Conservation (phyloP, 1,139 yeast species). For the Wickerhamomyces sp. region DNA sequence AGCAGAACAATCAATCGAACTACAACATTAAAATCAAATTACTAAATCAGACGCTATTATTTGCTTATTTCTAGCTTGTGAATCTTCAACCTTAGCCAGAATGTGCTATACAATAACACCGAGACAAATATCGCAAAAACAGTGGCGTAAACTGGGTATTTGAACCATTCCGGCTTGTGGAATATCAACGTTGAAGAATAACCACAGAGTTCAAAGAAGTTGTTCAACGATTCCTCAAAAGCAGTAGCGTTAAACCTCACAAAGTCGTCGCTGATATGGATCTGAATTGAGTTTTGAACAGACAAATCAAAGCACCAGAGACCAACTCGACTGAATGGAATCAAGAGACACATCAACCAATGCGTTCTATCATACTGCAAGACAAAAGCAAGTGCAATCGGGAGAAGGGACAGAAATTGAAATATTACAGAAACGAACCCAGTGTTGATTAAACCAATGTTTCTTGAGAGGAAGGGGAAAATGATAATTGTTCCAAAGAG, state of each 20-base stretch:
- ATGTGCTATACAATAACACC: slow-evolving; percentile 17
- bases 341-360: slow-evolving; percentile 23
- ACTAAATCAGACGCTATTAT: background rate
- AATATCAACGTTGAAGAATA: slow-evolving; percentile 29
- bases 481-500: slow-evolving; percentile 25
- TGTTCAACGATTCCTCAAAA: slow-evolving; percentile 31
- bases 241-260: slow-evolving; percentile 30
- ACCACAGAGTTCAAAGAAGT: slow-evolving; percentile 27
- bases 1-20: background rate
- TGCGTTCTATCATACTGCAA: slow-evolving; percentile 9
- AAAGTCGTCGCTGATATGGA: slow-evolving; percentile 24
- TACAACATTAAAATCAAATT: background rate
- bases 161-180: slow-evolving; percentile 26
- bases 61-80: background rate
- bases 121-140: slow-evolving; percentile 21
- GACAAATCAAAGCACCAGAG: slow-evolving; percentile 36
- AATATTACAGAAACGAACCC: slow-evolving; percentile 27
- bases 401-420: slow-evolving; percentile 17
- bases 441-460: slow-evolving; percentile 26
- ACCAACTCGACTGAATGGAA: slow-evolving; percentile 32
- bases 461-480: slow-evolving; percentile 23
- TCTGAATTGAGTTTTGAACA: slow-evolving; percentile 28
- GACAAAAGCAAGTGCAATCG: slow-evolving; percentile 12
- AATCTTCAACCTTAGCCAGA: slow-evolving; percentile 6
- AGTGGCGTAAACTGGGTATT: slow-evolving; percentile 25